Evolutionary conservation across 2,329 filamentous ascomycete species (phyloP), one percentile per base, ranked within the genome.

Genomic region (Paracoccidioides lutzii): DNA sequence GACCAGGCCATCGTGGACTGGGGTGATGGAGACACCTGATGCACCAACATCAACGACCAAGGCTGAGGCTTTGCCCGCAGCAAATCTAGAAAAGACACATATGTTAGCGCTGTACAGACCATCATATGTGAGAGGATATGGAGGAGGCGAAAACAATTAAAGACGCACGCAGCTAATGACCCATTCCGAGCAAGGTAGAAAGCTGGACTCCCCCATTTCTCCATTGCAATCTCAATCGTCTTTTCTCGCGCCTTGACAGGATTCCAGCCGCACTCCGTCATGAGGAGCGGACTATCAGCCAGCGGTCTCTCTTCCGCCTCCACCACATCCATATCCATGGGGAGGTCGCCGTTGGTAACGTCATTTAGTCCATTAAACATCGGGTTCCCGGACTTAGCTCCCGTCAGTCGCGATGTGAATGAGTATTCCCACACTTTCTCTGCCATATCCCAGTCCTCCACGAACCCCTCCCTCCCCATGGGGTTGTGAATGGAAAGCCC

Each of bases 221-320:
- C 93, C 85, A 98, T 96, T 58, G 89, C 90, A 60, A 97, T 83
- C 75, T 98, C 93, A 65, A 96, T 91, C 43, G 86, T 85, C 80
- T 93, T 95, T 75, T 98, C 93, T 58, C 94, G 81, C 58, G 87
- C 82, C 75, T 96, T 96, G 45, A 81, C 73, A 32, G 83, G 80
- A 72, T 95, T 97, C 90, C 91, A 97, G 9, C 88, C 87, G 12
- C 90, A 87, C 73, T 98, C 93, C 0, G 89, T 95, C 81, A 98
- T 85, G 57, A 98, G 78, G 58, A 98, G 75, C 6, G 93, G 94
- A 70, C 88, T 93, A 70, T 97, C 93, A 52, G 85, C 82, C 59
- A 98, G 77, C 6, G 88, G 82, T 72, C 90, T 93, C 70, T 94
- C 78, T 56, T 81, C 78, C 43, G 77, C 64, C 44, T 75, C 82